A percentile compares a stretch with the other conserved stretches of the same genome.
Conservation (phyloP, 2,329 filamentous ascomycete genomes). For the Hypoxylon sp. region DNA sequence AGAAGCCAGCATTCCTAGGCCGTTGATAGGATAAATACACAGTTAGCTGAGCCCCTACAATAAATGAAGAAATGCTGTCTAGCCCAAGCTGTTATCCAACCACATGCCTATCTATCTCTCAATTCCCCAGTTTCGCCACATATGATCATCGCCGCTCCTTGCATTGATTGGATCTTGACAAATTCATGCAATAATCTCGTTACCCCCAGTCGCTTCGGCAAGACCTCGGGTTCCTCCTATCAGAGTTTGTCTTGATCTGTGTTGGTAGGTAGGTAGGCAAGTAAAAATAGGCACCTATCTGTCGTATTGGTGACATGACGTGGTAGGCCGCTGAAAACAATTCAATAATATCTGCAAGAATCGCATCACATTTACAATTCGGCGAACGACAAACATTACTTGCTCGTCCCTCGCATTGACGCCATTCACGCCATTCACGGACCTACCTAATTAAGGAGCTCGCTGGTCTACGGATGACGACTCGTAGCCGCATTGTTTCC, state of each 20-base stretch:
- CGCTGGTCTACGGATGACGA: conserved; percentile 8
- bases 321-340: conserved; percentile 3
- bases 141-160: conserved; percentile 23
- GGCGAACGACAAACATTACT: conserved; percentile 17
- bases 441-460: conserved; percentile 36
- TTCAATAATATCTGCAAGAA: conserved; percentile 14
- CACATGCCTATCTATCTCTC: conserved; percentile 14
- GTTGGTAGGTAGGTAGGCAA: conserved; percentile 27
- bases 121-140: conserved; percentile 32
- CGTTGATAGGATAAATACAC: conserved; percentile 34
- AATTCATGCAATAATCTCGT: conserved; percentile 27
- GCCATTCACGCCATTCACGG: conserved; percentile 24
- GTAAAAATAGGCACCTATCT: conserved; percentile 10
- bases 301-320: conserved; percentile 35
- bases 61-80: conserved; percentile 27
- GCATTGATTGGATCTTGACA: conserved; percentile 34
- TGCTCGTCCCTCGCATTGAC: conserved; percentile 15
- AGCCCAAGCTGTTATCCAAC: conserved; percentile 27
- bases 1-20: conserved; percentile 10
- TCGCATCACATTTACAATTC: conserved; percentile 30
- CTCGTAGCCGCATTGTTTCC: conserved; percentile 19
- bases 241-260: conserved; percentile 21
- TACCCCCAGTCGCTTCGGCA: conserved; percentile 17
- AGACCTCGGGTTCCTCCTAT: conserved; percentile 32
- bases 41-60: conserved; percentile 25